Conservation (phyloP, 2,329 filamentous ascomycete genomes). For the Drechslerella dactyloides region DNA sequence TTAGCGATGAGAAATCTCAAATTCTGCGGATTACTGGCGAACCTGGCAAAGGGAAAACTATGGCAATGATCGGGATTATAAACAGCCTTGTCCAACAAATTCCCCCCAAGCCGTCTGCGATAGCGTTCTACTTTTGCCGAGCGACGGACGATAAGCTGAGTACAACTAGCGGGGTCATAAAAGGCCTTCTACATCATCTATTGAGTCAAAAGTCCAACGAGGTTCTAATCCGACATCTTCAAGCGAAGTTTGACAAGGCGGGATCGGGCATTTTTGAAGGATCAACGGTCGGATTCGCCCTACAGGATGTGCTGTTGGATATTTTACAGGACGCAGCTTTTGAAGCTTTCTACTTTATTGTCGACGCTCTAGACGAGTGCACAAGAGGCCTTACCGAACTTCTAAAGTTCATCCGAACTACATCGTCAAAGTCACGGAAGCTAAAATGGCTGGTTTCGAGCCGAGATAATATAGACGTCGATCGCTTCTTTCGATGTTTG, state of each 20-base stretch:
- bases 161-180: not conserved
- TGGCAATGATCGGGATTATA: not conserved
- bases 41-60: not conserved
- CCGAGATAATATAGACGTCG: not conserved
- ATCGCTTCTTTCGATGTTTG: constrained; percentile 5
- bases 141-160: constrained; percentile 4
- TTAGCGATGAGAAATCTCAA: too few species aligned
- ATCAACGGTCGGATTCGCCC: not conserved
- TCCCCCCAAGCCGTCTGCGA: not conserved
- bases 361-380: constrained; percentile 4
- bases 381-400: not conserved
- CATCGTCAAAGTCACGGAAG: not conserved
- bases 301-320: not conserved
- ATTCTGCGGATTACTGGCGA: too few species aligned
- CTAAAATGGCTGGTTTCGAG: constrained; percentile 1
- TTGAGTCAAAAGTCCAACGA: not conserved
- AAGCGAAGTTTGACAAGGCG: not conserved
- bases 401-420: not conserved
- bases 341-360: not conserved
- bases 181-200: constrained; percentile 1
- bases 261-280: not conserved
- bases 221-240: not conserved
- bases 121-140: constrained; percentile 9
- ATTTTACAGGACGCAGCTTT: constrained; percentile 1
- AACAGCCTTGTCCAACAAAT: not conserved